Conservation (phyloP, 202 grass and related monocot species). For the Digitaria exilis region DNA sequence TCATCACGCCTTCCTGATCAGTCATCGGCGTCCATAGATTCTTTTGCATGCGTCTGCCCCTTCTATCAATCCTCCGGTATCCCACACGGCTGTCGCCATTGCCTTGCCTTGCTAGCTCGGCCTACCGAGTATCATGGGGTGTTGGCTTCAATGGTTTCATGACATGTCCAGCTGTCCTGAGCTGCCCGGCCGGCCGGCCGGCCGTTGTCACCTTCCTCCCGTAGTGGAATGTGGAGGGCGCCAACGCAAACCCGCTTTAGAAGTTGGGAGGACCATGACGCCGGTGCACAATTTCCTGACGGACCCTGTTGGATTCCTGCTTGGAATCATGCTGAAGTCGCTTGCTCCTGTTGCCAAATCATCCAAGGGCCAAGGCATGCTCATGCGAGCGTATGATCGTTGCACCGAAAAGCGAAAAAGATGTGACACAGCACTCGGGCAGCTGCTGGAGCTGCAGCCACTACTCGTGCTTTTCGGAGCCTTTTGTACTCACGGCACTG, state of each 20-base stretch:
- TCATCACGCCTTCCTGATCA: not conserved
- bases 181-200: too few species aligned
- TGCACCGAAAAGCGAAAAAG: not conserved
- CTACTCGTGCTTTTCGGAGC: not conserved
- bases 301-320: not conserved
- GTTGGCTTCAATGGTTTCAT: not conserved
- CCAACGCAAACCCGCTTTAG: not conserved
- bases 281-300: not conserved
- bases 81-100: not conserved
- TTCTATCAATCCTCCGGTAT: not conserved
- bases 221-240: not conserved
- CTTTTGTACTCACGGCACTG: not conserved
- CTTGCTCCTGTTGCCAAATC: not conserved
- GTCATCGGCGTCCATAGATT: not conserved
- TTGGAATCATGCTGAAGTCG: not conserved
- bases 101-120: not conserved
- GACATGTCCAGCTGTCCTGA: conserved; percentile 15
- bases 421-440: not conserved
- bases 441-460: not conserved
- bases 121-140: conserved; percentile 23
- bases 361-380: not conserved
- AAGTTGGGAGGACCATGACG: not conserved
- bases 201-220: not conserved
- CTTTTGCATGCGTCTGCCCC: not conserved
- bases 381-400: not conserved